phyloP scores from a whole-genome alignment of 371 early-diverging fungal species.

The Syncephalastrum racemosum region DNA sequence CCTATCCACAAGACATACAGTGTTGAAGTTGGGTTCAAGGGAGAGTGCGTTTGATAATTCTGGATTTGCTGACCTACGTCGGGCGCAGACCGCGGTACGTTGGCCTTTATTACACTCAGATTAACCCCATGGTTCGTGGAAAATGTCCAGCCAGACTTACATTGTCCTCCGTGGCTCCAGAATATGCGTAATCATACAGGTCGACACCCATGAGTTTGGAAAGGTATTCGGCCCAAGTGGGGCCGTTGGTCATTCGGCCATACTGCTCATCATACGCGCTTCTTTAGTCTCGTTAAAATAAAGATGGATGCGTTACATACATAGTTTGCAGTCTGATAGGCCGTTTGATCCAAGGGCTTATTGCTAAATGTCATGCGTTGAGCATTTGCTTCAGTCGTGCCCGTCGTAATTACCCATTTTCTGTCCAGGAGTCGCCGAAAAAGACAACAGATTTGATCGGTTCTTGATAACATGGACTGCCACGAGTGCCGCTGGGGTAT shows the following conservation, averaged over 20 bases:
- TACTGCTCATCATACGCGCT: conserved; percentile 1
- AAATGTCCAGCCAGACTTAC: conserved; percentile 7
- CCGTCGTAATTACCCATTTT: conserved; percentile 18
- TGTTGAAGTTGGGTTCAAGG: not conserved
- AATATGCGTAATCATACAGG: conserved; percentile 21
- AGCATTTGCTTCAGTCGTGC: not conserved
- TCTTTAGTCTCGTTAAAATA: not conserved
- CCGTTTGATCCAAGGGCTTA: conserved; percentile 6
- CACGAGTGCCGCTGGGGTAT: too few species aligned
- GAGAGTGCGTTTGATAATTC: not conserved
- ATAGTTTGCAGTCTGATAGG: conserved; percentile 4
- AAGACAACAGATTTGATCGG: conserved; percentile 8
- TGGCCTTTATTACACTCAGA: conserved; percentile 1
- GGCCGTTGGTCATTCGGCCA: conserved; percentile 22
- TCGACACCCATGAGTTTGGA: conserved; percentile 16
- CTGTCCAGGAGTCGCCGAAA: conserved; percentile 32
- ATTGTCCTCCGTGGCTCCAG: conserved; percentile 30
- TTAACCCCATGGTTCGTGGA: not conserved
- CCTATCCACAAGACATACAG: conserved; percentile 15
- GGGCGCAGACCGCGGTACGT: conserved; percentile 6
- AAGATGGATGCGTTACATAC: conserved; percentile 4
- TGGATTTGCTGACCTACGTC: conserved; percentile 13
- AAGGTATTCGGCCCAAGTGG: conserved; percentile 27
- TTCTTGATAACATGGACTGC: conserved; percentile 12
- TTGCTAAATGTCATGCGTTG: conserved; percentile 1